Conservation (phyloP, 2,329 filamentous ascomycete genomes). For the Teratosphaeriaceae sp. region DNA sequence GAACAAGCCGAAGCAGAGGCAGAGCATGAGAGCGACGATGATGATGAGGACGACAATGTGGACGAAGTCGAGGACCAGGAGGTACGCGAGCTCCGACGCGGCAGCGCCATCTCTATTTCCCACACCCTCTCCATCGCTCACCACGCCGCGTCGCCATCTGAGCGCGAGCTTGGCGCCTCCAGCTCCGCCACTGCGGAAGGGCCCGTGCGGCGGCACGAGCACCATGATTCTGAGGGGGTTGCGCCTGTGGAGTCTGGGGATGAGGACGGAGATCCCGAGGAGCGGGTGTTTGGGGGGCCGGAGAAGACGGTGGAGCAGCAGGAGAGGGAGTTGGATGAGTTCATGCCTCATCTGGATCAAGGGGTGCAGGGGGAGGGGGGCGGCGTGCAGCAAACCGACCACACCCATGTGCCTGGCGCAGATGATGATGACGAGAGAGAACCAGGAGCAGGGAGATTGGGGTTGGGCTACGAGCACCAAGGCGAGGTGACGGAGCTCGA, state of each 20-base stretch:
- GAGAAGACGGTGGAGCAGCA: conserved; percentile 18
- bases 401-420: no score
- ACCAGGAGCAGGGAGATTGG: conserved; percentile 26
- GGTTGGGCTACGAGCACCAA: conserved; percentile 47
- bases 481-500: conserved; percentile 40
- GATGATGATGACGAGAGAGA: neutral
- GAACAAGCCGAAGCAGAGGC: neutral
- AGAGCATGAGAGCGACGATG: neutral
- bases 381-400: no score
- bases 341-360: conserved; percentile 15
- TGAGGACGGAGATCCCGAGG: conserved; percentile 16
- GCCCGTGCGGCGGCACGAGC: conserved; percentile 8
- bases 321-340: conserved; percentile 15
- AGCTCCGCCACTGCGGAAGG: conserved; percentile 7
- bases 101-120: conserved; percentile 4
- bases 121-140: conserved; percentile 6
- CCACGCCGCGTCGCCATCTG: conserved; percentile 6
- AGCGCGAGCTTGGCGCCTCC: conserved; percentile 9
- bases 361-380: no score
- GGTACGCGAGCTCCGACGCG: neutral
- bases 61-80: neutral
- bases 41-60: neutral
- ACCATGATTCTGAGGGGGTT: conserved; percentile 4
- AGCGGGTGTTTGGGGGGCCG: conserved; percentile 14
- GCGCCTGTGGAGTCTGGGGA: neutral